Evolutionary conservation across 2,329 filamentous ascomycete species (phyloP), one percentile per base, ranked within the genome.

Genomic region (Colletotrichum lindemuthianum): DNA sequence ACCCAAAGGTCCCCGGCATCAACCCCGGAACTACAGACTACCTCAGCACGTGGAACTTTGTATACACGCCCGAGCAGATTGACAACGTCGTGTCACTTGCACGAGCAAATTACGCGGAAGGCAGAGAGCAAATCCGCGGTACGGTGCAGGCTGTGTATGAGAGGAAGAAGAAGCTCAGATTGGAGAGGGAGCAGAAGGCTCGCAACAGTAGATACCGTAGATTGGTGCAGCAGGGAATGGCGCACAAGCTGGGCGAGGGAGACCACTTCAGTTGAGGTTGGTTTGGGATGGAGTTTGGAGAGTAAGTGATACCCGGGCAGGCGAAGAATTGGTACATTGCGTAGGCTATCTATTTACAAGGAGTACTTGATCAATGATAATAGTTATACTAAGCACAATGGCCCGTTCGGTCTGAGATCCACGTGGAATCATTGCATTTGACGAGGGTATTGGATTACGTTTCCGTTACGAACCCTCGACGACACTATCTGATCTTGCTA

Each of bases 11-110:
- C 0, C 86, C 89, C 0, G 91, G 88, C 47, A 90, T 98, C n/a
- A 91, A 97, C 69, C 96, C 96, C 0, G 88, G 89, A 32, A 87
- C 86, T 2, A 91, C 88, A 57, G 93, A 97, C 65, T 98, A 93
- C 77, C 88, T 98, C 81, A 92, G 89, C 70, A 99, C 96, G 0
- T 99, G 96, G 96, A 99, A 99, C 74, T 98, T 98, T 74, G 89
- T 97, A 36, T 99, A 98, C 76, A 96, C 92, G 2, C 90, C 93
- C 0, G 90, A 96, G 61, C 90, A 99, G 76, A 89, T 99, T 56
- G 94, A 98, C 70, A 86, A 87, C 33, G 93, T 97, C 0, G 90
- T 97, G 2, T 84, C 86, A 6, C 84, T 99, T 34, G 94, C 96
- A 1, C 85, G 88, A 59, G 92, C 92, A 10, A 99, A 99, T 76